phyloP scores from a whole-genome alignment of 352 stramenopile genomes.

The Phytophthora tubulina region DNA sequence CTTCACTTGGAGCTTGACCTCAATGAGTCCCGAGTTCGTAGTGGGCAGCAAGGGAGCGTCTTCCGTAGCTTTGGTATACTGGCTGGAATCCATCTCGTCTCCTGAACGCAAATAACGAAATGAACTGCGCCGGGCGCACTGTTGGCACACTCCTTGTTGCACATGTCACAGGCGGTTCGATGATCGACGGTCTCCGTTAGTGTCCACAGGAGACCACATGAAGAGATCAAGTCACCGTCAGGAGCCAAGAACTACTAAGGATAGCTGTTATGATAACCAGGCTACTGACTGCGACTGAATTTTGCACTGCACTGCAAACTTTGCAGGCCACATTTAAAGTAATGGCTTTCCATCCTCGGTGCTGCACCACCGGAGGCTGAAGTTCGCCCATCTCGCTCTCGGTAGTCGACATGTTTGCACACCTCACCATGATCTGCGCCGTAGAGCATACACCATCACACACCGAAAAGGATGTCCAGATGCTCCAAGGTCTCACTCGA shows the following conservation, averaged over 20 bases:
- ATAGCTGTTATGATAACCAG: too few species aligned
- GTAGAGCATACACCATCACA: neutral
- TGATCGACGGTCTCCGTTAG: neutral
- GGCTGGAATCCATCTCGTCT: slow-evolving; percentile 6
- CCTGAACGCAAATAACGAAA: slow-evolving; percentile 13
- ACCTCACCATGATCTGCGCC: neutral
- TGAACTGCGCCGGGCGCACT: neutral
- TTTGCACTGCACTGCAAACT: too few species aligned
- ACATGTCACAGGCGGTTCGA: slow-evolving; percentile 19
- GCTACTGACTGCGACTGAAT: too few species aligned
- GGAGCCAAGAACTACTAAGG: too few species aligned
- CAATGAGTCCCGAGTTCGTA: neutral
- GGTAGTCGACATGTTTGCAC: slow-evolving; percentile 1
- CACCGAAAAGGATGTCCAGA: slow-evolving; percentile 6
- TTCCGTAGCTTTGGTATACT: slow-evolving; percentile 16
- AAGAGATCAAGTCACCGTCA: neutral
- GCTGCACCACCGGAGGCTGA: slow-evolving; percentile 2
- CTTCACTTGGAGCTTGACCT: slow-evolving; percentile 7
- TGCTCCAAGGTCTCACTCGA: slow-evolving; percentile 3
- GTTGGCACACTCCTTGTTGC: slow-evolving; percentile 19
- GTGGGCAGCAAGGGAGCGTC: slow-evolving; percentile 19
- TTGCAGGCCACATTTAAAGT: neutral
- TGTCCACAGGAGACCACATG: neutral
- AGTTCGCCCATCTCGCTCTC: slow-evolving; percentile 6
- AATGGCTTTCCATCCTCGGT: neutral